Conservation (phyloP, 495 filamentous ascomycete species). For the Penicillium turbatum region DNA sequence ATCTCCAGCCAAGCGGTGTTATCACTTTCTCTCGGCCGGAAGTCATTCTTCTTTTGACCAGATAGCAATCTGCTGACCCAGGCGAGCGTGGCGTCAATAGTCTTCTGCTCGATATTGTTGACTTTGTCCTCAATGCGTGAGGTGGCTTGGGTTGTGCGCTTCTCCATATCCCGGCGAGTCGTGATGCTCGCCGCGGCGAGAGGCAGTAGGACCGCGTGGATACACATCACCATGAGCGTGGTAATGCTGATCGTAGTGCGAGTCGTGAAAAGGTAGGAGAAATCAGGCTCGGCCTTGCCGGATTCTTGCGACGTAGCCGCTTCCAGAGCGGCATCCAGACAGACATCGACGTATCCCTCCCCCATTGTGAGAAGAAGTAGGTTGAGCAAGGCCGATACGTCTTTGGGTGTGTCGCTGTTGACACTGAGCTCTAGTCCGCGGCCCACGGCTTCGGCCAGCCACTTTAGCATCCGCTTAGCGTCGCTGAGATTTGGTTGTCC, state of each 20-base stretch:
- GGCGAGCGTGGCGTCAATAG: slow-evolving; percentile 75
- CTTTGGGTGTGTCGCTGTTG: slow-evolving; percentile 85
- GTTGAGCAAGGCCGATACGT: slow-evolving; percentile 80
- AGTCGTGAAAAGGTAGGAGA: slow-evolving; percentile 74
- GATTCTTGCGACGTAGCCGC: slow-evolving; percentile 69
- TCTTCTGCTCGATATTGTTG: slow-evolving; percentile 77
- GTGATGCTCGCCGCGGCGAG: slow-evolving; percentile 85
- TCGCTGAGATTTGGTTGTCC: slow-evolving; percentile 76
- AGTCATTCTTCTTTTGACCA: slow-evolving; percentile 86
- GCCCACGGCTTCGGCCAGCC: slow-evolving; percentile 96
- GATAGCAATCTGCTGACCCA: slow-evolving; percentile 73
- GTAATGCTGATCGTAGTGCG: slow-evolving; percentile 82
- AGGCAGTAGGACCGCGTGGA: slow-evolving; percentile 84
- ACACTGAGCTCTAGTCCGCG: slow-evolving; percentile 83
- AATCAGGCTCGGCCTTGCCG: slow-evolving; percentile 78
- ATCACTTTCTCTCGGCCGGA: slow-evolving; percentile 81
- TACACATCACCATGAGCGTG: slow-evolving; percentile 87
- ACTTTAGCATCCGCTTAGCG: slow-evolving; percentile 94
- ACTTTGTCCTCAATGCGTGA: slow-evolving; percentile 84
- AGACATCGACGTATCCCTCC: slow-evolving; percentile 90
- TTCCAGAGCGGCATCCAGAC: slow-evolving; percentile 81
- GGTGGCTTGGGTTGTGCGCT: slow-evolving; percentile 66
- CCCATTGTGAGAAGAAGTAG: slow-evolving; percentile 86
- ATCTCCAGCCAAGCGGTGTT: slow-evolving; percentile 68
- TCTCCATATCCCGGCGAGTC: slow-evolving; percentile 84